Evolutionary conservation across 2,329 filamentous ascomycete genomes (phyloP).

Genomic region (Coniochaeta hoffmannii): DNA sequence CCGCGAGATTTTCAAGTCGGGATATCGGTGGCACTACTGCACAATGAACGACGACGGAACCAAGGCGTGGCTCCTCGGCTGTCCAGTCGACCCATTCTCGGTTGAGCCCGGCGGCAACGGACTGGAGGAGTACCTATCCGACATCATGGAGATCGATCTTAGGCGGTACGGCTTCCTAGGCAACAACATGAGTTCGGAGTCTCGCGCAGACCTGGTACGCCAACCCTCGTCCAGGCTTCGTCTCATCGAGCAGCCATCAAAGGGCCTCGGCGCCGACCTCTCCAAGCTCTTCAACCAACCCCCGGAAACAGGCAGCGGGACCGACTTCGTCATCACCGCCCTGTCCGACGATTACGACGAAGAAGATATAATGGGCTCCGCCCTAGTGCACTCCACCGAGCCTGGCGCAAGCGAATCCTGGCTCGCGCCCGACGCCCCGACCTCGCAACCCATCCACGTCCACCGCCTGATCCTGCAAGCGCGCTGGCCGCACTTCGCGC

Average conservation of each 20-base stretch:
- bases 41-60: conserved; percentile 93
- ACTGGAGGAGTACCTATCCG: conserved; percentile 86
- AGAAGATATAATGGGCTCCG: conserved; percentile 52
- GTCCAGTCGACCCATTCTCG: conserved; percentile 63
- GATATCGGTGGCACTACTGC: conserved; percentile 98
- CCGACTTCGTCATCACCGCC: conserved; percentile 88
- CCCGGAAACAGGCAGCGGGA: conserved; percentile 76
- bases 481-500: conserved; percentile 93
- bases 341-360: conserved; percentile 70
- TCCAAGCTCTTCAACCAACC: conserved; percentile 80
- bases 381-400: conserved; percentile 35
- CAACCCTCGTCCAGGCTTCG: conserved; percentile 37
- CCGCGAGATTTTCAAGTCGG: conserved; percentile 81
- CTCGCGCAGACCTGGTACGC: conserved; percentile 37
- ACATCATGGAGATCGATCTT: conserved; percentile 90
- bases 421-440: conserved; percentile 54
- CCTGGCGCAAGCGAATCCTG: conserved; percentile 38
- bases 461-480: conserved; percentile 92
- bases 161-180: conserved; percentile 86
- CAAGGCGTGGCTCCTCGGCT: conserved; percentile 94
- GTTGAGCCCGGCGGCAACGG: conserved; percentile 61
- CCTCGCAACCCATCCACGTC: conserved; percentile 82
- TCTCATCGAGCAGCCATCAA: conserved; percentile 46
- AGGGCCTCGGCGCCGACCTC: conserved; percentile 75
- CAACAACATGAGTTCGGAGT: conserved; percentile 58